Evolutionary conservation across 495 filamentous ascomycete species (phyloP).

Genomic region (Daldinia loculata): DNA sequence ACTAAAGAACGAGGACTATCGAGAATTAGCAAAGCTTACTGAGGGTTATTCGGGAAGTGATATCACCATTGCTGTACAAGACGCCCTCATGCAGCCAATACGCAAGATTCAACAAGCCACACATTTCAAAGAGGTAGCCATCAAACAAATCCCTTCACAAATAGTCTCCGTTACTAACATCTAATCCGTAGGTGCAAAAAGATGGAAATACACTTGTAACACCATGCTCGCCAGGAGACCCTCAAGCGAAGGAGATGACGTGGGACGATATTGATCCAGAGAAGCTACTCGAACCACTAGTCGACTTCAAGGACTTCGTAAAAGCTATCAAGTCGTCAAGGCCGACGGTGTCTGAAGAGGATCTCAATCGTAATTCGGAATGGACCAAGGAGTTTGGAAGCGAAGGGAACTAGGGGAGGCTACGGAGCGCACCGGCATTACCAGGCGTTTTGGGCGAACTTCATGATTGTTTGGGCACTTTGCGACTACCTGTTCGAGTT

Average conservation of each 20-base stretch:
- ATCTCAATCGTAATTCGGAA: constrained; percentile 83
- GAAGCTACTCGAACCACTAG: constrained; percentile 81
- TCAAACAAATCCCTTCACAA: background rate
- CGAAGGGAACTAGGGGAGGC: constrained; percentile 68
- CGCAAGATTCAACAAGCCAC: constrained; percentile 97
- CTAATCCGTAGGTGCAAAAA: constrained; percentile 65
- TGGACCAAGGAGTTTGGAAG: constrained; percentile 98
- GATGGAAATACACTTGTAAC: constrained; percentile 82
- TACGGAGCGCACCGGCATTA: constrained; percentile 40
- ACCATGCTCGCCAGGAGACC: constrained; percentile 92
- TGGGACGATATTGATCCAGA: constrained; percentile 90
- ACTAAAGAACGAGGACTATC: constrained; percentile 79
- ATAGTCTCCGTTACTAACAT: background rate
- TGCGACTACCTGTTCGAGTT: constrained; percentile 18
- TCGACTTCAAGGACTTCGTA: constrained; percentile 91
- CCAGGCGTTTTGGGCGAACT: constrained; percentile 45
- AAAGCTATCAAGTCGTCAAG: constrained; percentile 87
- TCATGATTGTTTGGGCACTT: constrained; percentile 18
- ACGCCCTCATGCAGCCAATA: constrained; percentile 97
- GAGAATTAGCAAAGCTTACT: constrained; percentile 77
- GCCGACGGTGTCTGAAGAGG: constrained; percentile 87
- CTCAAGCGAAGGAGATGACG: constrained; percentile 85
- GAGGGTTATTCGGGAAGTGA: constrained; percentile 97
- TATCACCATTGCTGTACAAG: constrained; percentile 95
- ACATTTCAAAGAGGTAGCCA: constrained; percentile 90